Percentiles rank a stretch among this genome's conserved stretches.
Conservation (phyloP, 768 basidiomycete species). For the Rhodotorula kratochvilovae region DNA sequence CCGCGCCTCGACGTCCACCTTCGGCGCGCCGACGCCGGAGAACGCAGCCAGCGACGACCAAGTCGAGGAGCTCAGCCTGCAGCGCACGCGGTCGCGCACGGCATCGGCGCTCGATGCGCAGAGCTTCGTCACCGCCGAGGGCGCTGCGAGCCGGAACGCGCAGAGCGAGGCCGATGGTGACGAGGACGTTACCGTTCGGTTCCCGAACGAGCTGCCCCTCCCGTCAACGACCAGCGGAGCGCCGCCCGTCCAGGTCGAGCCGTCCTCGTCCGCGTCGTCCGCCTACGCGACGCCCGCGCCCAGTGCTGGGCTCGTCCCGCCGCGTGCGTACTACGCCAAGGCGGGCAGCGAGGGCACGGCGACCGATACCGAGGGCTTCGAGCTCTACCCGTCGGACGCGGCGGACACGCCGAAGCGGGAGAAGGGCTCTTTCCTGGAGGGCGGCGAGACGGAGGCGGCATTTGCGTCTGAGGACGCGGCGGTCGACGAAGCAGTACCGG, state of each 20-base stretch:
- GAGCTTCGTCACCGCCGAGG: slow-evolving; percentile 14
- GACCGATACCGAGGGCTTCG: background rate
- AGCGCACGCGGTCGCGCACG: background rate
- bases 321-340: background rate
- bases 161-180: background rate
- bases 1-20: background rate
- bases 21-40: background rate
- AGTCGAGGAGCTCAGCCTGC: slow-evolving; percentile 1
- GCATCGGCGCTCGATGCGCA: background rate
- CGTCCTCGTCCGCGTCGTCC: background rate
- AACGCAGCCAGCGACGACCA: rapidly evolving
- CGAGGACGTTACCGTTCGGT: background rate
- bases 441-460: too few relatives aligned
- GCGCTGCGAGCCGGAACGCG: background rate
- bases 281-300: background rate
- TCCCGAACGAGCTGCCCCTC: background rate
- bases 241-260: background rate
- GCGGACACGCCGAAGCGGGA: slow-evolving; percentile 14
- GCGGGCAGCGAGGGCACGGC: background rate
- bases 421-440: background rate
- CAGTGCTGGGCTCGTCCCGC: background rate
- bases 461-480: background rate
- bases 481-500: background rate
- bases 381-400: background rate
- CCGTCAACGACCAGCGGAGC: background rate